These are phyloP conservation scores for Penicillium soppii DNA, from an alignment of 495 filamentous ascomycete species.

Conservation along the genomic window DNA sequence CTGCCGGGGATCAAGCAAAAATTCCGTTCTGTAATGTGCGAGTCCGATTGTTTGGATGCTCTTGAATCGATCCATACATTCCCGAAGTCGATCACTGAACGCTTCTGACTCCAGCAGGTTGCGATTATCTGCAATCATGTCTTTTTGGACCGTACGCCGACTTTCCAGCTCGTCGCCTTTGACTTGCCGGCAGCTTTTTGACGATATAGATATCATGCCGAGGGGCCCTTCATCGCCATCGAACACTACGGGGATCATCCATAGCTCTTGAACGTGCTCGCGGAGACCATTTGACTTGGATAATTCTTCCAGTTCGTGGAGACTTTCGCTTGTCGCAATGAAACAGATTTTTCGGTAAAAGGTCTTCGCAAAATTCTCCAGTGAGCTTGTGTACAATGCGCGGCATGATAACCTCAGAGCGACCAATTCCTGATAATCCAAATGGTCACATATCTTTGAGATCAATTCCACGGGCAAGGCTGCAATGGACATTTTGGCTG, in stretches of 20 bases:
- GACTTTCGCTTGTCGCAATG: slow-evolving; percentile 21
- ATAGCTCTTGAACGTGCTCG: slow-evolving; percentile 12
- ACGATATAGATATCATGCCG: slow-evolving; percentile 14
- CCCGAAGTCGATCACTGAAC: slow-evolving; percentile 8
- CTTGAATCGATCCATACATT: slow-evolving; percentile 8
- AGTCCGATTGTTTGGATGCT: slow-evolving; percentile 8
- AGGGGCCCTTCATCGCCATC: slow-evolving; percentile 5
- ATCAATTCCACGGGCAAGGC: slow-evolving; percentile 16
- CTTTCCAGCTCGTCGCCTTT: slow-evolving; percentile 11
- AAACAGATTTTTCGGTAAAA: slow-evolving; percentile 15
- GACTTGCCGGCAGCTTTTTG: slow-evolving; percentile 15
- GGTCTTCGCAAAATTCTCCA: slow-evolving; percentile 9
- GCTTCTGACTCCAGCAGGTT: slow-evolving; percentile 12
- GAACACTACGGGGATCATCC: slow-evolving; percentile 16
- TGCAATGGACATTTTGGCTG: slow-evolving; percentile 12
- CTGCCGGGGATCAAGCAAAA: slow-evolving; percentile 12
- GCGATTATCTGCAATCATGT: slow-evolving; percentile 9
- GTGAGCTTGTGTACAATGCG: slow-evolving; percentile 10
- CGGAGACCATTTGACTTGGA: slow-evolving; percentile 10
- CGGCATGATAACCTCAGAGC: slow-evolving; percentile 18
- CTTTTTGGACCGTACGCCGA: slow-evolving; percentile 11
- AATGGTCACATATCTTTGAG: slow-evolving; percentile 11
- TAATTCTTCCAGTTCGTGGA: slow-evolving; percentile 13
- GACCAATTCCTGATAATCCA: slow-evolving; percentile 10
- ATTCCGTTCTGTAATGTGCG: slow-evolving; percentile 12